Percentiles rank a stretch among this genome's conserved stretches.
phyloP scores from a whole-genome alignment of 805 yeast genomes.

The Candida berthetii region DNA sequence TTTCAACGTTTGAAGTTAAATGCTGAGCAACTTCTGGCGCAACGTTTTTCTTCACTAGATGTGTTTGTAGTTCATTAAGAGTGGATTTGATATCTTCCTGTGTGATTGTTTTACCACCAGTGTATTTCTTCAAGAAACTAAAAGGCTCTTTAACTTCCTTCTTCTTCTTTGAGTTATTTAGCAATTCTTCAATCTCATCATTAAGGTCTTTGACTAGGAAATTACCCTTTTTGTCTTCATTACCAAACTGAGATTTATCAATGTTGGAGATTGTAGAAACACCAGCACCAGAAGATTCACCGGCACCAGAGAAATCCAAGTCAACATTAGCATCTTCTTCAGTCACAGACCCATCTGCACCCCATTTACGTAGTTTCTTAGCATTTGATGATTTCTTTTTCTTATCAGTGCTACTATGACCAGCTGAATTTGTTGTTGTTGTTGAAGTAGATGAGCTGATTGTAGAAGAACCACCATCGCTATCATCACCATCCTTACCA shows the following conservation, averaged over 20 bases:
- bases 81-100: slow-evolving; percentile 62
- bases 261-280: slow-evolving; percentile 13
- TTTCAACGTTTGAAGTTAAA: slow-evolving; percentile 63
- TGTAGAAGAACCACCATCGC: not conserved
- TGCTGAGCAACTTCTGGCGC: slow-evolving; percentile 84
- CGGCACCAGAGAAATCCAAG: slow-evolving; percentile 49
- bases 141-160: slow-evolving; percentile 34
- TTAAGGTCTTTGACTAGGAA: slow-evolving; percentile 61
- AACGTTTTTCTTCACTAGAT: slow-evolving; percentile 78
- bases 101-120: slow-evolving; percentile 66
- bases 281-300: slow-evolving; percentile 11
- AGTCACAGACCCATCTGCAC: slow-evolving; percentile 49
- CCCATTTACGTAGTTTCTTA: slow-evolving; percentile 59
- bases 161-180: slow-evolving; percentile 21
- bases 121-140: slow-evolving; percentile 50
- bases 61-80: slow-evolving; percentile 61
- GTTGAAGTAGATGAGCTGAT: not conserved
- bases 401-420: slow-evolving; percentile 1
- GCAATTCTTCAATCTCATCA: slow-evolving; percentile 38
- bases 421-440: too few relatives aligned
- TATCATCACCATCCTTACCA: slow-evolving; percentile 1
- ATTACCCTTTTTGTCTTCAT: slow-evolving; percentile 43
- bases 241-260: slow-evolving; percentile 31
- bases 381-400: slow-evolving; percentile 12
- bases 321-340: slow-evolving; percentile 36